These are phyloP conservation scores for Phaeosphaeriaceae sp. DNA, from an alignment of 2,329 filamentous ascomycete genomes.

Conservation along the genomic window DNA sequence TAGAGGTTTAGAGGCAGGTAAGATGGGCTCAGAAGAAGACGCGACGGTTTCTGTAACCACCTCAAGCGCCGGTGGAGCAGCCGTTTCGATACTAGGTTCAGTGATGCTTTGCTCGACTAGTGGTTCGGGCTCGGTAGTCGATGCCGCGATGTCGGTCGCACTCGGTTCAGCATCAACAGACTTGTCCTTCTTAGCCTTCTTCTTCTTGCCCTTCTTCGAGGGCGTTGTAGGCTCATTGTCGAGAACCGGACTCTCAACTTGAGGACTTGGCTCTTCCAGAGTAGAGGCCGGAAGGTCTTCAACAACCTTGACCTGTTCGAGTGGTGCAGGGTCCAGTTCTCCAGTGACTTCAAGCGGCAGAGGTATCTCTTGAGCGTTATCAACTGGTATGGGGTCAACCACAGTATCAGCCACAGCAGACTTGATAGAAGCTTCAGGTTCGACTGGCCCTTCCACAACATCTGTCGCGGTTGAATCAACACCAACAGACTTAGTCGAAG, in stretches of 20 bases:
- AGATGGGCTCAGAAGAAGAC: background rate
- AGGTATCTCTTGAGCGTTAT: background rate
- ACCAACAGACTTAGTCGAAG: background rate
- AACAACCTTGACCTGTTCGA: background rate
- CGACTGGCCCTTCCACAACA: background rate
- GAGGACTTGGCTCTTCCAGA: background rate
- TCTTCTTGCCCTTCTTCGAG: conserved; percentile 30
- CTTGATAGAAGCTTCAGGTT: background rate
- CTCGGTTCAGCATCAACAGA: conserved; percentile 3
- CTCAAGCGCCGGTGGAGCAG: conserved; percentile 2
- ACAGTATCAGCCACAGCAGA: background rate
- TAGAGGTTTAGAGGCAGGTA: too few species aligned
- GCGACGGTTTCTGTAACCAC: conserved; percentile 9
- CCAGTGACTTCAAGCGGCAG: background rate
- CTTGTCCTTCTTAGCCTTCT: conserved; percentile 28
- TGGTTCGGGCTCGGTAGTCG: background rate
- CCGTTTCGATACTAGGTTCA: background rate
- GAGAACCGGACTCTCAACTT: background rate
- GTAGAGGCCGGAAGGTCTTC: background rate
- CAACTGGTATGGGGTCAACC: background rate
- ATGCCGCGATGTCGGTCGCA: background rate
- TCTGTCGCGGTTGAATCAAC: background rate
- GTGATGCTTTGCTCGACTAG: background rate
- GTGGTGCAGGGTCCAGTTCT: background rate
- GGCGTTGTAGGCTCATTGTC: conserved; percentile 11